phyloP scores from a whole-genome alignment of 169 alveolate species.

The Plasmodium fragile region DNA sequence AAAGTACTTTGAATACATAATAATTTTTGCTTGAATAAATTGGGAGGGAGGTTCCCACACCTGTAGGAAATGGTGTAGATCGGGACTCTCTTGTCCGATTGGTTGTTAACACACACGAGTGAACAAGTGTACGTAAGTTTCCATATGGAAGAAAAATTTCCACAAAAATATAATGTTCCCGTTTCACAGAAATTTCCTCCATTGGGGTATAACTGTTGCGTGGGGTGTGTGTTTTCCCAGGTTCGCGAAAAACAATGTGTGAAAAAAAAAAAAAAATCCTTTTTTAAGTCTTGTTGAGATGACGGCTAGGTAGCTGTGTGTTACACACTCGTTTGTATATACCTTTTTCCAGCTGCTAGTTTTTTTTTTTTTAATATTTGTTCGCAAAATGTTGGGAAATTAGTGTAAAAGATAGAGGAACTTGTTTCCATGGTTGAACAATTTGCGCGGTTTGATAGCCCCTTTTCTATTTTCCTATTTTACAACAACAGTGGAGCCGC shows the following conservation, averaged over 20 bases:
- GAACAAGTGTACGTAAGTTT: background rate
- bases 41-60: background rate
- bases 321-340: background rate
- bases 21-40: background rate
- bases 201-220: background rate
- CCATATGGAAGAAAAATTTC: background rate
- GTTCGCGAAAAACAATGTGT: background rate
- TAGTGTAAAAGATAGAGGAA: background rate
- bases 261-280: background rate
- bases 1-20: background rate
- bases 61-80: background rate
- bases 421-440: background rate
- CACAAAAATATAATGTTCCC: background rate
- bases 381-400: background rate
- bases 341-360: background rate
- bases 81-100: background rate
- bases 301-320: background rate
- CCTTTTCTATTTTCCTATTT: background rate
- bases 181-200: background rate
- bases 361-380: background rate
- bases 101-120: background rate
- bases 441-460: background rate
- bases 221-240: background rate
- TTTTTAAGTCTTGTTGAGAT: background rate
- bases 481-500: background rate